phyloP scores from a whole-genome alignment of 2,329 filamentous ascomycete species.

The Claviceps sp. region DNA sequence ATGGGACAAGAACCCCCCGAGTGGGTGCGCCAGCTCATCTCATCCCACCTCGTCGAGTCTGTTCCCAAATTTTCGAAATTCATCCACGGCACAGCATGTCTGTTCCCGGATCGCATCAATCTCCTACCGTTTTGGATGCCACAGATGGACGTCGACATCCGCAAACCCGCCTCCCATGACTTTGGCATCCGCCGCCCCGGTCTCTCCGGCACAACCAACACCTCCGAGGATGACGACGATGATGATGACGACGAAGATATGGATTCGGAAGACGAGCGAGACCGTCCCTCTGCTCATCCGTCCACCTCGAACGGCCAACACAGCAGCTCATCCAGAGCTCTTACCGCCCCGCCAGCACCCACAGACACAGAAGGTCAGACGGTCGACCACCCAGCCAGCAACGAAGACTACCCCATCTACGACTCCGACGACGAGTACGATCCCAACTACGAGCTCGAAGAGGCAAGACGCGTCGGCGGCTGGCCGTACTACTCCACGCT shows the following conservation, averaged over 20 bases:
- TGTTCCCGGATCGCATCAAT: conserved; percentile 80
- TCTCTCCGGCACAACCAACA: conserved; percentile 63
- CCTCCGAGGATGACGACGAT: conserved; percentile 34
- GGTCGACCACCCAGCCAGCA: conserved; percentile 40
- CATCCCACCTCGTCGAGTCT: conserved; percentile 93
- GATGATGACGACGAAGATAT: conserved; percentile 50
- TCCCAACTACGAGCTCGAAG: conserved; percentile 60
- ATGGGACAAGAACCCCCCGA: conserved; percentile 87
- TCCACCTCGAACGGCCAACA: conserved; percentile 20
- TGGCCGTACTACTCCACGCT: conserved; percentile 59
- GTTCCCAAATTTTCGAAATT: conserved; percentile 99
- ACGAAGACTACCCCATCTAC: conserved; percentile 74
- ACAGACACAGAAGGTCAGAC: conserved; percentile 75
- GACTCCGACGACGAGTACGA: conserved; percentile 74
- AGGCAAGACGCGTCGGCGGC: conserved; percentile 63
- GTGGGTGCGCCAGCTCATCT: conserved; percentile 88
- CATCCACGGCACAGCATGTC: conserved; percentile 80
- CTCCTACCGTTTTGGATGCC: conserved; percentile 95
- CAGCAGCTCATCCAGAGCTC: conserved; percentile 24
- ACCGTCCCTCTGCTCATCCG: conserved; percentile 3
- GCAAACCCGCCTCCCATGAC: conserved; percentile 75
- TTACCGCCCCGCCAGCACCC: conserved; percentile 21
- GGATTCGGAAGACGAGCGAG: conserved; percentile 53
- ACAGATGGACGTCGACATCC: conserved; percentile 96
- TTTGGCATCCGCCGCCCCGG: conserved; percentile 81